Percentiles rank a stretch among this genome's conserved stretches.
Evolutionary conservation across 2,329 filamentous ascomycete genomes (phyloP).

Genomic region (Epichloe gansuensis): DNA sequence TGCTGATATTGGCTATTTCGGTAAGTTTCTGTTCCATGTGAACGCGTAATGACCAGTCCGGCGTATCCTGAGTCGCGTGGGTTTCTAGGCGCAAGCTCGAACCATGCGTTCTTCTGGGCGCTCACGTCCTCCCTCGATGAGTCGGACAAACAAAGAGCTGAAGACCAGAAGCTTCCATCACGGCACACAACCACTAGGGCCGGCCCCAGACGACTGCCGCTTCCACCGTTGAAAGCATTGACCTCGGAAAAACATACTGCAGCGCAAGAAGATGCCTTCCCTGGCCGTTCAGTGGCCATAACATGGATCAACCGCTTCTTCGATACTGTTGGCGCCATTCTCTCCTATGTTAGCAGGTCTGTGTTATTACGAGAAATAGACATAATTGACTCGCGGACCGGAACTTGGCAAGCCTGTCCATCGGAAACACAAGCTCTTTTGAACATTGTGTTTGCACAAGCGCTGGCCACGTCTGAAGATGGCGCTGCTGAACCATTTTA

Average conservation of each 20-base stretch:
- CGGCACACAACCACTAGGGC: neutral
- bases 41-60: neutral
- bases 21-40: slow-evolving; percentile 6
- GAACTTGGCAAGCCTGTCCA: slow-evolving; percentile 4
- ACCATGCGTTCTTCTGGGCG: slow-evolving; percentile 18
- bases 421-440: slow-evolving; percentile 12
- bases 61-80: neutral
- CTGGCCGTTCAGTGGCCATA: slow-evolving; percentile 8
- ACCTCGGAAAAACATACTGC: neutral
- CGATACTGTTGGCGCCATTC: slow-evolving; percentile 16
- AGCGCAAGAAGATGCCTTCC: slow-evolving; percentile 8
- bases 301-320: slow-evolving; percentile 16
- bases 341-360: slow-evolving; percentile 15
- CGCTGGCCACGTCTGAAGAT: slow-evolving; percentile 11
- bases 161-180: slow-evolving; percentile 6
- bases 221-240: neutral
- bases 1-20: slow-evolving; percentile 17
- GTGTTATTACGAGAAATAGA: slow-evolving; percentile 12
- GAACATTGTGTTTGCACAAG: slow-evolving; percentile 18
- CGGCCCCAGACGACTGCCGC: slow-evolving; percentile 1
- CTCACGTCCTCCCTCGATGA: slow-evolving; percentile 16
- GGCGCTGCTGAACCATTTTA: slow-evolving; percentile 16
- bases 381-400: slow-evolving; percentile 6
- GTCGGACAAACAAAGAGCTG: slow-evolving; percentile 9
- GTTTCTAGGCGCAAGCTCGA: slow-evolving; percentile 17